Conservation (phyloP, 2,329 filamentous ascomycete genomes). For the Clarireedia paspali region DNA sequence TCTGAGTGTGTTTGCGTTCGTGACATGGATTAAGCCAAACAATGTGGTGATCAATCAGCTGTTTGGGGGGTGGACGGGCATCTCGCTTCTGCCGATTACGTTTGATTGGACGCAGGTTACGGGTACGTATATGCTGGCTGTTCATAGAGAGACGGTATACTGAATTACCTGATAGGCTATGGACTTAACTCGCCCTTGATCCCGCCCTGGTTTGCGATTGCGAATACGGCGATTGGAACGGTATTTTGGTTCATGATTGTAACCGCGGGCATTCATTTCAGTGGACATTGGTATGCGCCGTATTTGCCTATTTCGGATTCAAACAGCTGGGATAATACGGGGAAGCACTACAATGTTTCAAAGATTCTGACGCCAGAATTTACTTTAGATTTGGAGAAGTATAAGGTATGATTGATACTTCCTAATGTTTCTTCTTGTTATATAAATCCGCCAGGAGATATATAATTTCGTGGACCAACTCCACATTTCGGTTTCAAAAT, state of each 20-base stretch:
- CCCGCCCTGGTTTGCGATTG: conserved; percentile 60
- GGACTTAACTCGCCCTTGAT: conserved; percentile 56
- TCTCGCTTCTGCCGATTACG: conserved; percentile 63
- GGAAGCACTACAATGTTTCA: conserved; percentile 49
- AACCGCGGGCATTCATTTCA: conserved; percentile 56
- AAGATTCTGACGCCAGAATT: conserved; percentile 62
- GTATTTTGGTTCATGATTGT: conserved; percentile 55
- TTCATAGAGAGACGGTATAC: conserved; percentile 35
- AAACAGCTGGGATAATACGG: conserved; percentile 58
- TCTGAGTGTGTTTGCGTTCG: conserved; percentile 62
- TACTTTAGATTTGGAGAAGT: conserved; percentile 52
- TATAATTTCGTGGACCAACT: too few relatives aligned
- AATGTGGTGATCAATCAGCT: conserved; percentile 63
- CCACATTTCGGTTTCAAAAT: too few relatives aligned
- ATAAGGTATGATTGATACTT: conserved; percentile 45
- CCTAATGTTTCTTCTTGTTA: too few relatives aligned
- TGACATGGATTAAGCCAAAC: conserved; percentile 64
- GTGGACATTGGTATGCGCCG: conserved; percentile 55
- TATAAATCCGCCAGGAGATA: too few relatives aligned
- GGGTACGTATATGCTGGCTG: conserved; percentile 34
- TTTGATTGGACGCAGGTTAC: conserved; percentile 43
- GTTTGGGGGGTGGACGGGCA: conserved; percentile 58
- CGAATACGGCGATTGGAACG: conserved; percentile 63
- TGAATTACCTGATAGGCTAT: conserved; percentile 34
- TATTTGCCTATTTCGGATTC: conserved; percentile 56